These are phyloP conservation scores for Isoetes engelmannii DNA, from an alignment of 83 land plant species.

Conservation along the genomic window DNA sequence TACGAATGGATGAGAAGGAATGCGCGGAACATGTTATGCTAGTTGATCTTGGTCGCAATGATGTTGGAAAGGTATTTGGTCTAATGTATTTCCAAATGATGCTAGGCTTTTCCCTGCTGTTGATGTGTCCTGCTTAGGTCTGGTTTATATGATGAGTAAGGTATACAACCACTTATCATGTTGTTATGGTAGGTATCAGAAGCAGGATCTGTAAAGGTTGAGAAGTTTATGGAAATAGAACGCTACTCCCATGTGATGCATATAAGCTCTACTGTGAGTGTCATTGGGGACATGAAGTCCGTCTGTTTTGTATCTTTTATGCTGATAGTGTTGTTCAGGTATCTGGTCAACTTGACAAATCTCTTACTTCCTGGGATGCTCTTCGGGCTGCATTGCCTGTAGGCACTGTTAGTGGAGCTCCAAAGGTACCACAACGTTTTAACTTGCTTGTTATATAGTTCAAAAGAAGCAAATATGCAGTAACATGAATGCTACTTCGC, in stretches of 20 bases:
- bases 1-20: slow-evolving; percentile 84
- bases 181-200: slow-evolving; percentile 52
- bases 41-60: slow-evolving; percentile 94
- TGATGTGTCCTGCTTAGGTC: neutral
- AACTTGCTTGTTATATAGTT: no score
- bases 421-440: slow-evolving; percentile 51
- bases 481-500: neutral
- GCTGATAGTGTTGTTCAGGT: slow-evolving; percentile 39
- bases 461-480: no score
- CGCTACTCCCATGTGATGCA: slow-evolving; percentile 97
- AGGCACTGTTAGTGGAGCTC: slow-evolving; percentile 98
- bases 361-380: slow-evolving; percentile 78
- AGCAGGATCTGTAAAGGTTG: slow-evolving; percentile 85
- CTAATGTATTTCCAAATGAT: neutral
- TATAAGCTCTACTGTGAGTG: slow-evolving; percentile 85
- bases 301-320: neutral
- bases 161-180: neutral
- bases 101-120: slow-evolving; percentile 2
- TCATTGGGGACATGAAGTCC: neutral
- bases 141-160: neutral
- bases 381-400: slow-evolving; percentile 85
- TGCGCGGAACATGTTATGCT: slow-evolving; percentile 99
- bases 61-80: slow-evolving; percentile 81
- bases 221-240: slow-evolving; percentile 77
- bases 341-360: slow-evolving; percentile 64